Base-by-base conservation (phyloP, 2,329 filamentous ascomycete genomes). In the Ascosphaera apis region DNA sequence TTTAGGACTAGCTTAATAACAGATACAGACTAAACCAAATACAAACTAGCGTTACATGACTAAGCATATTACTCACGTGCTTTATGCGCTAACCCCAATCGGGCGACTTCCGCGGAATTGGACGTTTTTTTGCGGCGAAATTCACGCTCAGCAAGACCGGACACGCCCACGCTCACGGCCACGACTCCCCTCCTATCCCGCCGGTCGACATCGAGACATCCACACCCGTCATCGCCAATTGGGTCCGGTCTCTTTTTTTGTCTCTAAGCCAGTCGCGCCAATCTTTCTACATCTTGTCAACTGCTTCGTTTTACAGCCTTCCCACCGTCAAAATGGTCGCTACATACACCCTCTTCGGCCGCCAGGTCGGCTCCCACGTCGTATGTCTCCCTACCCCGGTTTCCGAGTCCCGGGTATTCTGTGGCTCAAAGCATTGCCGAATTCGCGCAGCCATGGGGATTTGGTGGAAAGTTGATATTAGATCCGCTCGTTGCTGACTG, bases 321-420 rank as follows among this genome's bases (percentile, higher is more conserved):
- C 36, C 13, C 37, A 39, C 42, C 44, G 40, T 51, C 53, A 61
- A 52, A 46, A 65, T 65, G 62, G 61, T 65, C 46, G 58, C 54
- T 44, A 58, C 60, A 48, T 66, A 64, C 54, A 57, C 54, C 45
- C 50, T 66, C 47, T 56, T 58, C 48, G 62, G 62, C 54, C 58
- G 55, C 46, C 58, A 65, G 48, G 53, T 66, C 51, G 61, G 61
- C 48, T 64, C 62, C 38, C 62, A 66, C 51, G 46, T 60, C 39
- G 60, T 65, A 60, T 43, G 61, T 63, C 35, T 32, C 31, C 34
- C 30, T 23, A 35, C 21, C 9, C 44, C 31, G 41, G 37, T 39
- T 12, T 17, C 19, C 35, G 17, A 35, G 28, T 18, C 34, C 23
- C 38, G 35, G 34, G 27, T 31, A 31, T 28, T 36, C 23, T 36